Evolutionary conservation across 116 monocot genomes (phyloP).

Genomic region (Papilionanthe hybrid): DNA sequence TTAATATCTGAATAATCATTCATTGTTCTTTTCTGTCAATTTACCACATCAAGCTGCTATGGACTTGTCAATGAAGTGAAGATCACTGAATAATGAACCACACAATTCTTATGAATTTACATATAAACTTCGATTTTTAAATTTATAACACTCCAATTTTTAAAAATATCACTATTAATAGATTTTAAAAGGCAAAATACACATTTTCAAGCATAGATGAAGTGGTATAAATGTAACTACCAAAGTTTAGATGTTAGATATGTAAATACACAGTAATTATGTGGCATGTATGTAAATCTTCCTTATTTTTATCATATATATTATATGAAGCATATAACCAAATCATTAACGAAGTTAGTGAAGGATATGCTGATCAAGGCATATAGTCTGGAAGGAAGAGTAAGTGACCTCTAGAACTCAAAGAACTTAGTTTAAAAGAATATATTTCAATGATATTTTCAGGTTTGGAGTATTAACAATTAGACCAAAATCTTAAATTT

Average conservation of each 20-base stretch:
- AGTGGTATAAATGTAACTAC: too few relatives aligned
- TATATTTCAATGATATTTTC: neutral
- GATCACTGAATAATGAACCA: neutral
- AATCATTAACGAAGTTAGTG: neutral
- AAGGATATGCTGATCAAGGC: neutral
- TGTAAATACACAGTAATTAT: too few relatives aligned
- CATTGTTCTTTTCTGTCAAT: neutral
- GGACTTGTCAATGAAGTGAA: neutral
- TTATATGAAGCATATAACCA: neutral
- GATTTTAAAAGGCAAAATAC: too few relatives aligned
- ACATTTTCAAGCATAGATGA: too few relatives aligned
- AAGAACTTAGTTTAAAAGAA: neutral
- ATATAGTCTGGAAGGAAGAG: neutral
- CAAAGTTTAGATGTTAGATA: too few relatives aligned
- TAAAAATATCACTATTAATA: too few relatives aligned
- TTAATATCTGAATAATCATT: neutral
- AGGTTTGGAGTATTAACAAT: neutral
- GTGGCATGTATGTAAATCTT: too few relatives aligned
- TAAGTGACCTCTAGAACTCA: too few relatives aligned
- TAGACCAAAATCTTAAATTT: neutral
- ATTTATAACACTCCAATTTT: too few relatives aligned
- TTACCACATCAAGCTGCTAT: neutral
- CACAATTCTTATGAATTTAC: too few relatives aligned
- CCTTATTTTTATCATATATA: neutral
- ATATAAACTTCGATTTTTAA: too few relatives aligned